Evolutionary conservation across 192 early-diverging fungal genomes (phyloP), one percentile per base, ranked within the genome.

Genomic region (Backusella liffmaniae): DNA sequence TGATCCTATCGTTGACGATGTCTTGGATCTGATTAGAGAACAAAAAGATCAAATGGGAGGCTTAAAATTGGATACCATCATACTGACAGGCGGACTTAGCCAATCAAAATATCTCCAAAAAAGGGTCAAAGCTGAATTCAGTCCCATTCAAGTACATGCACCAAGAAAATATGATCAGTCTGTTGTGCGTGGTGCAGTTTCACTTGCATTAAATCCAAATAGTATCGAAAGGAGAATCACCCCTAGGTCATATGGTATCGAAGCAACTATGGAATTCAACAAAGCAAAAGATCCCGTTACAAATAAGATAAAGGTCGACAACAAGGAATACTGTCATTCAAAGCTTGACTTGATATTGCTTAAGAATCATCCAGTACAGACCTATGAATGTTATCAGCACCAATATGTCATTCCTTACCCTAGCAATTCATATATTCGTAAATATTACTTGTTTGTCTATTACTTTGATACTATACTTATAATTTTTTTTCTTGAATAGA

Each of bases 1-100:
- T 77, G 83, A 88, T 56, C 82, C 83, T 16, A 83, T 86, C 35
- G 76, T 84, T 30, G 74, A 82, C 37, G 78, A 87, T 44, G 80
- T 87, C 2, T 36, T 87, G 56, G 80, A 74, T 16, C 44, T 85
- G 67, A 85, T 87, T 66, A 79, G 83, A 26, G 84, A 80, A 23
- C 86, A 87, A 72, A 67, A 83, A 49, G 46, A 76, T 32, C 82
- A 83, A 75, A 44, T 74, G 21, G 51, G 34, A 72, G 76, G 78
- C 70, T 73, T 42, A 26, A 70, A 13, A 6, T 46, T 71, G 30
- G 79, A 81, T 6, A 83, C 82, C 23, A 83, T 87, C 18, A 84
- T 87, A 70, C 70, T 87, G 71, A 85, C 84, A 36, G 86, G 86
- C 37, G 86, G 86, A 18, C 85, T 88, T 23, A 79, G 85, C n/a